phyloP scores from a whole-genome alignment of 495 filamentous ascomycete genomes.

The Aspergillus heteromorphus region DNA sequence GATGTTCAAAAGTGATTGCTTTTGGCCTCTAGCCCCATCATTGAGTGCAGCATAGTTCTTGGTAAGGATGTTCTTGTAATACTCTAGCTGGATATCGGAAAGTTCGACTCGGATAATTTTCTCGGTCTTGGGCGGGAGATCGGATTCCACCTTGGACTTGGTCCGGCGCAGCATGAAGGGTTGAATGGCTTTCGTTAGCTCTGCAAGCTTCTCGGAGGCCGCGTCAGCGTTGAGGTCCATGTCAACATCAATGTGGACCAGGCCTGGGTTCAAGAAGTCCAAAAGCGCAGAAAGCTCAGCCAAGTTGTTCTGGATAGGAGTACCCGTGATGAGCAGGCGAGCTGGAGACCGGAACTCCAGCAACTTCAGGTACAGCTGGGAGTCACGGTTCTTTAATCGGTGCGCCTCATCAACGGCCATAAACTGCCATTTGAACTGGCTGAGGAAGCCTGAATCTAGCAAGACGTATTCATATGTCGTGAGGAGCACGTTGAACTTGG shows the following conservation, averaged over 20 bases:
- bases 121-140: constrained; percentile 92
- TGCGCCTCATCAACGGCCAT: constrained; percentile 96
- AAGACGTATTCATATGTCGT: constrained; percentile 96
- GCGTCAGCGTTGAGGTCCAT: constrained; percentile 71
- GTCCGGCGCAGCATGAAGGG: constrained; percentile 95
- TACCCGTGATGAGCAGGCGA: constrained; percentile 91
- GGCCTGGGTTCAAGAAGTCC: constrained; percentile 91
- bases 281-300: constrained; percentile 87
- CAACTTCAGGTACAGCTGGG: constrained; percentile 81
- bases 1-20: constrained; percentile 94
- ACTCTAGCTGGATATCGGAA: constrained; percentile 91
- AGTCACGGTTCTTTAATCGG: constrained; percentile 91
- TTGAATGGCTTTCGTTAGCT: constrained; percentile 69
- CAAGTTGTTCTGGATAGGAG: constrained; percentile 94
- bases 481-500: constrained; percentile 91
- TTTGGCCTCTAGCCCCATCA: constrained; percentile 78
- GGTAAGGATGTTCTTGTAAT: constrained; percentile 98
- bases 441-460: constrained; percentile 69
- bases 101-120: constrained; percentile 98
- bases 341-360: constrained; percentile 78
- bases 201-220: constrained; percentile 62
- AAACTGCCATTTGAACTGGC: constrained; percentile 93
- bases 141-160: constrained; percentile 93
- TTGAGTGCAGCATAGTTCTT: constrained; percentile 94
- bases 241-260: constrained; percentile 79